Evolutionary conservation across 139 green algal genomes (phyloP).

Genomic region (Chlamydomonas urium): DNA sequence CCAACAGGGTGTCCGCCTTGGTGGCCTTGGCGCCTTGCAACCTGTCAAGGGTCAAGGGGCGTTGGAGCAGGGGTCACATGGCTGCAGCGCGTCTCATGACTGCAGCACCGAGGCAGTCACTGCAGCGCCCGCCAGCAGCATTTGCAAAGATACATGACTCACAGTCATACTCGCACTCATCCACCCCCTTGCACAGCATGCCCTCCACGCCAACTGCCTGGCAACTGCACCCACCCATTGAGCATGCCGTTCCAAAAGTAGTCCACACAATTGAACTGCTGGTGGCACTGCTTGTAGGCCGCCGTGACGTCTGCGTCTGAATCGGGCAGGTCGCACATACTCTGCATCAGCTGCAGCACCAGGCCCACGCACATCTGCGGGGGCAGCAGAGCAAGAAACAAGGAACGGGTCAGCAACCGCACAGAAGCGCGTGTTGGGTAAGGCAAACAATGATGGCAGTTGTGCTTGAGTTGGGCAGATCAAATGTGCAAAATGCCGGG

Average conservation of each 20-base stretch:
- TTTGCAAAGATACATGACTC: neutral
- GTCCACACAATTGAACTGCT: constrained; percentile 19
- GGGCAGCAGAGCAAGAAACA: neutral
- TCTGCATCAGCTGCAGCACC: constrained; percentile 73
- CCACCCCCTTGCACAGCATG: neutral
- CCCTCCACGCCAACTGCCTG: neutral
- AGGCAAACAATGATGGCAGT: neutral
- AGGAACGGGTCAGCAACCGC: neutral
- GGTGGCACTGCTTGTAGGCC: constrained; percentile 5
- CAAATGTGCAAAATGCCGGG: neutral
- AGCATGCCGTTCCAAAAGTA: constrained; percentile 50
- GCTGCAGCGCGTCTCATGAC: too few relatives aligned
- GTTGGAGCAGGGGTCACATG: too few relatives aligned
- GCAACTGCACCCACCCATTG: constrained; percentile 31
- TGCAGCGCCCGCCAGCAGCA: neutral
- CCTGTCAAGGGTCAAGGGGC: constrained; percentile 20
- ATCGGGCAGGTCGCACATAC: constrained; percentile 22
- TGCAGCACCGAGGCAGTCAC: too few relatives aligned
- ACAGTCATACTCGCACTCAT: constrained; percentile 2
- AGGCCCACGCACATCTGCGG: constrained; percentile 6
- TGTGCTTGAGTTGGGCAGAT: neutral
- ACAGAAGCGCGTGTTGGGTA: neutral
- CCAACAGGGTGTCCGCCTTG: constrained; percentile 40
- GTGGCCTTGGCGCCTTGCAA: constrained; percentile 39
- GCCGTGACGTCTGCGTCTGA: neutral